Evolutionary conservation across 2,329 filamentous ascomycete species (phyloP).

Genomic region (Cephalotrichum gorgonifer): DNA sequence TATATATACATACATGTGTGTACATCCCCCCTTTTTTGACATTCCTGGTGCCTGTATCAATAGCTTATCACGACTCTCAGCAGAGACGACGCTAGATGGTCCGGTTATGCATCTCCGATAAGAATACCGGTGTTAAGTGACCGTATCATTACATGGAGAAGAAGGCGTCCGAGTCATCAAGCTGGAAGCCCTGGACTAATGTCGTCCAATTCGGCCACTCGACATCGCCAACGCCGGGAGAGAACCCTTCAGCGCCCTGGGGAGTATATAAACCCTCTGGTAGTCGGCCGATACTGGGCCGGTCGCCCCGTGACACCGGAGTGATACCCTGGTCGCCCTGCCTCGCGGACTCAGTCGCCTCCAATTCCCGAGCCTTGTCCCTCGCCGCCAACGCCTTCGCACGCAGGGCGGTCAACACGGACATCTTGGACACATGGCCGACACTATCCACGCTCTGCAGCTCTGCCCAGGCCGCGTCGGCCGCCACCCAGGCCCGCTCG

Average conservation of each 20-base stretch:
- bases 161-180: not conserved
- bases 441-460: not conserved
- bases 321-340: not conserved
- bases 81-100: no score
- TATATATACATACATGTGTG: no score
- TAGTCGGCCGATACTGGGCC: not conserved
- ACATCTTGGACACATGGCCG: slow-evolving; percentile 16
- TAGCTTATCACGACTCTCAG: no score
- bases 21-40: no score
- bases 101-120: no score
- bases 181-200: not conserved
- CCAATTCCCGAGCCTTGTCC: no score
- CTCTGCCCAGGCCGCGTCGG: not conserved
- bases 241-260: not conserved
- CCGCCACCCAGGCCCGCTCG: slow-evolving; percentile 21
- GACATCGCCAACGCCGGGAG: not conserved
- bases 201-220: not conserved
- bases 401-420: slow-evolving; percentile 18
- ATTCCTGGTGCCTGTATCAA: no score
- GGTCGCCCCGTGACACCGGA: not conserved
- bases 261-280: not conserved
- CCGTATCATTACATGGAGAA: not conserved
- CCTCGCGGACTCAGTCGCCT: no score
- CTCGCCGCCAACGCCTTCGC: slow-evolving; percentile 14
- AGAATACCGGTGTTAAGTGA: no score